phyloP scores from a whole-genome alignment of 106 monocot species.

The Dendrobium nobile region DNA sequence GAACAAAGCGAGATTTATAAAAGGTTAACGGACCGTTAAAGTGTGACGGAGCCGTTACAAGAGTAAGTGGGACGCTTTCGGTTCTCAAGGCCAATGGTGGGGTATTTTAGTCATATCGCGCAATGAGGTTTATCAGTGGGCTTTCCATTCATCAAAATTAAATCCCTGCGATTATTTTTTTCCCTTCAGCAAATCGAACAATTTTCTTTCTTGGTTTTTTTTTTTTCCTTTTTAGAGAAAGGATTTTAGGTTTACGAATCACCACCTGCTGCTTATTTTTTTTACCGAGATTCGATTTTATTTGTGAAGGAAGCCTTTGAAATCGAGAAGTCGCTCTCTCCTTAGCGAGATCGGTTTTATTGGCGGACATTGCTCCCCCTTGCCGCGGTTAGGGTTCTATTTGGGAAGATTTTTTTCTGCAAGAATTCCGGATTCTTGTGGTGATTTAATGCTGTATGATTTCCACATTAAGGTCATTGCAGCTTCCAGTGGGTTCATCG shows the following conservation, averaged over 20 bases:
- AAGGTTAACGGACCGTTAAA: conserved; percentile 16
- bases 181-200: neutral
- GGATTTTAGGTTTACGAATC: neutral
- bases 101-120: conserved; percentile 7
- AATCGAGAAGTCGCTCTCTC: neutral
- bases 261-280: neutral
- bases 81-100: neutral
- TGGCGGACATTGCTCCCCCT: conserved; percentile 7
- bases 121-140: conserved; percentile 6
- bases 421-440: neutral
- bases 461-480: neutral
- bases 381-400: conserved; percentile 3
- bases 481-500: neutral
- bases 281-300: neutral
- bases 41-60: conserved; percentile 5
- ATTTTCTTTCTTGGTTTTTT: no score
- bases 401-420: conserved; percentile 6
- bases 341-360: neutral
- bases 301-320: neutral
- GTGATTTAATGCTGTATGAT: neutral
- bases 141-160: neutral
- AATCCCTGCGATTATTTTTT: conserved; percentile 3
- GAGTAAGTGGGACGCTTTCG: neutral
- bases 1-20: neutral
- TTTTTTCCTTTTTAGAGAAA: neutral